phyloP scores from a whole-genome alignment of 2,329 filamentous ascomycete species.

The Colletotrichum viniferum region DNA sequence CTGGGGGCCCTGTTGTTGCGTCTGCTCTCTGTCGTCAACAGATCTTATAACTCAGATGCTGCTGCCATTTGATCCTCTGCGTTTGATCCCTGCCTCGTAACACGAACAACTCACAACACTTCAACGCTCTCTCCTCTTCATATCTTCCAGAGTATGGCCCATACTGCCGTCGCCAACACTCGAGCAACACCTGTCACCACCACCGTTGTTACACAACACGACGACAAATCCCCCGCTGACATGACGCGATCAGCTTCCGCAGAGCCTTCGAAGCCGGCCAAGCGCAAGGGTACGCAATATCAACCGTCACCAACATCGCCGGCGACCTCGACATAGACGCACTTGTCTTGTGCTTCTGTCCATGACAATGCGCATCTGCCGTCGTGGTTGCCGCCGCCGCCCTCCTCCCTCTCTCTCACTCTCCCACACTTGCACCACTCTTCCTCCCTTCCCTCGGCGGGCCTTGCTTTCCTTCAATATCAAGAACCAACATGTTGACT shows the following conservation, averaged over 20 bases:
- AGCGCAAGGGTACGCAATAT: slow-evolving; percentile 48
- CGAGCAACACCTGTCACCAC: slow-evolving; percentile 14
- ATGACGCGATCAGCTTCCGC: slow-evolving; percentile 48
- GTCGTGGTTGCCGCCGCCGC: background rate
- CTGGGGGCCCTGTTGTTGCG: slow-evolving; percentile 16
- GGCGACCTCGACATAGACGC: background rate
- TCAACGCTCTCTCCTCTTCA: background rate
- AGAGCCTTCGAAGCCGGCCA: slow-evolving; percentile 46
- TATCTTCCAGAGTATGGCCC: slow-evolving; percentile 12
- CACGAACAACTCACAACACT: slow-evolving; percentile 10
- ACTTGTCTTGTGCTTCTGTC: background rate
- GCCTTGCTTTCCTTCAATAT: background rate
- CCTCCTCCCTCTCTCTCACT: background rate
- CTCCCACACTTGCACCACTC: background rate
- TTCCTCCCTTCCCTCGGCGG: background rate
- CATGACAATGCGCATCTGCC: background rate
- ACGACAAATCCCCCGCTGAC: slow-evolving; percentile 15
- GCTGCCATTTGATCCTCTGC: slow-evolving; percentile 6
- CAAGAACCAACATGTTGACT: background rate
- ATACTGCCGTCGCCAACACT: slow-evolving; percentile 16
- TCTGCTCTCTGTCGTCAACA: slow-evolving; percentile 13
- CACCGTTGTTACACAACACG: slow-evolving; percentile 15
- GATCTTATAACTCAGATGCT: slow-evolving; percentile 23
- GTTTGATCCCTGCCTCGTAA: slow-evolving; percentile 14
- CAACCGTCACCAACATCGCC: background rate